Evolutionary conservation across 306 rosid genomes (phyloP).

Genomic region (Acacia confusa): DNA sequence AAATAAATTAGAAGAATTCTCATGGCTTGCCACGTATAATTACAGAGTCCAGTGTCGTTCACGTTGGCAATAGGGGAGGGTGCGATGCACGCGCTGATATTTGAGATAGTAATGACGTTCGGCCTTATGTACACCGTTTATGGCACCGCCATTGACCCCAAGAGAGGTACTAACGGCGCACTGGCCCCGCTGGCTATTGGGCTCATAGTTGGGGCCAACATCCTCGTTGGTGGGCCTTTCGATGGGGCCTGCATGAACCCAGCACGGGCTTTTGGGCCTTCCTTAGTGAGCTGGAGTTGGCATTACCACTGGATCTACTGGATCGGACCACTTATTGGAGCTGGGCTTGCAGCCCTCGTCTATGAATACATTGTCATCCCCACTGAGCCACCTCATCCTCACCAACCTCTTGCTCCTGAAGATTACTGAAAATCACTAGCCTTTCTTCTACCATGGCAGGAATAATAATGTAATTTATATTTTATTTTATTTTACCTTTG

Average conservation of each 20-base stretch:
- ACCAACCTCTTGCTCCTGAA: constrained; percentile 92
- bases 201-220: constrained; percentile 79
- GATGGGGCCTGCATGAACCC: constrained; percentile 99
- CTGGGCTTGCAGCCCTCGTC: constrained; percentile 71
- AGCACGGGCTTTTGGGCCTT: constrained; percentile 91
- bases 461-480: neutral
- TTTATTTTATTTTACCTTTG: neutral
- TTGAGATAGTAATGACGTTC: constrained; percentile 81
- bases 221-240: constrained; percentile 83
- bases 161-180: constrained; percentile 64
- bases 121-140: constrained; percentile 75
- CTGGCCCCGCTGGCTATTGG: constrained; percentile 85
- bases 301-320: constrained; percentile 86
- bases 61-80: constrained; percentile 55
- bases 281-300: constrained; percentile 95
- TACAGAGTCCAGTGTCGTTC: constrained; percentile 76
- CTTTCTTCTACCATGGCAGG: neutral
- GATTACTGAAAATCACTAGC: constrained; percentile 52
- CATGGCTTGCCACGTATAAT: neutral
- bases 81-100: constrained; percentile 53
- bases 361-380: constrained; percentile 85
- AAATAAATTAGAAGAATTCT: too few species aligned
- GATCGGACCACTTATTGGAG: constrained; percentile 90
- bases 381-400: constrained; percentile 63
- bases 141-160: constrained; percentile 92